phyloP scores from a whole-genome alignment of 306 rosid species.

The Quercus variabilis region DNA sequence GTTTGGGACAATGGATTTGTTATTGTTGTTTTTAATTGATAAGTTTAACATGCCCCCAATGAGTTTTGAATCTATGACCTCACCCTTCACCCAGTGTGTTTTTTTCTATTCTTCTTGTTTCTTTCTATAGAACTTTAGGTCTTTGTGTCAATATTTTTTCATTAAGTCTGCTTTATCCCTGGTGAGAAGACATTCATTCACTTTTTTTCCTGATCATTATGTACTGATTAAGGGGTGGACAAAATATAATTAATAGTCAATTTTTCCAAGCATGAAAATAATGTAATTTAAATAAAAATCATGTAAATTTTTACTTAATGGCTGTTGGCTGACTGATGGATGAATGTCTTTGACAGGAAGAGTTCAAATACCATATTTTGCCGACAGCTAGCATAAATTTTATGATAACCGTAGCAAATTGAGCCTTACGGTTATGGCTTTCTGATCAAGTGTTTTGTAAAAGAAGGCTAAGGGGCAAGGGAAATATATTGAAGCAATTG shows the following conservation, averaged over 20 bases:
- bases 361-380: background rate
- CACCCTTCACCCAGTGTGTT: background rate
- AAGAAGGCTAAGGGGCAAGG: background rate
- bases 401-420: background rate
- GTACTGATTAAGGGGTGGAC: background rate
- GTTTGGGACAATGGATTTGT: too few species aligned
- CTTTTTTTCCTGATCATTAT: background rate
- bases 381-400: background rate
- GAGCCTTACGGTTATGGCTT: constrained; percentile 11
- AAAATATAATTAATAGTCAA: background rate
- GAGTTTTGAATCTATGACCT: too few species aligned
- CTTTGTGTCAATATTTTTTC: background rate
- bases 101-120: background rate
- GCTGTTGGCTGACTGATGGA: background rate
- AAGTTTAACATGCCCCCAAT: too few species aligned
- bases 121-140: background rate
- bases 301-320: too few species aligned
- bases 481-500: background rate
- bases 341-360: constrained; percentile 23
- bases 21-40: too few species aligned
- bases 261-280: too few species aligned
- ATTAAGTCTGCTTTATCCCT: background rate
- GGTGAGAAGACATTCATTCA: background rate
- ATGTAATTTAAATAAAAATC: too few species aligned
- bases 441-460: background rate